Base-by-base conservation (phyloP, 768 basidiomycete genomes). In the Boletus pseudo-olivaceus region DNA sequence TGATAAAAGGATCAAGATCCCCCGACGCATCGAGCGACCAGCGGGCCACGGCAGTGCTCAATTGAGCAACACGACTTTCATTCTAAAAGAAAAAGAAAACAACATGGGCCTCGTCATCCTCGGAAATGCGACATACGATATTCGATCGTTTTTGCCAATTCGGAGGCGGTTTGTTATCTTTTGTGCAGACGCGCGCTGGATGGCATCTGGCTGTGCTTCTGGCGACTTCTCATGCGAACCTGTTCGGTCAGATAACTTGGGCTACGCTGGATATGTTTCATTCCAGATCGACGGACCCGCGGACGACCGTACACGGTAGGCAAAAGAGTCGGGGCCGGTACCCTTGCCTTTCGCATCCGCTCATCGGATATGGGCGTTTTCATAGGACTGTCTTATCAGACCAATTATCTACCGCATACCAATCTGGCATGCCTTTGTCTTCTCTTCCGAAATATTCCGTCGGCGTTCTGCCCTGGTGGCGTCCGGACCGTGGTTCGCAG, bases 51-150 rank as follows among this genome's bases (percentile, higher is more conserved):
- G 45, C 51, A 10, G 37, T 54, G 52, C 52, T 35, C 37, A 44
- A n/a, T n/a, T n/a, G n/a, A 26, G 14, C 12, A 20, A 35, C 37
- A 20, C 45, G 29, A 47, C 57, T 55, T 55, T 52, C 47, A 43
- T 34, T 37, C 29, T 33, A 34, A 15, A n/a, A 29, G 29, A 47
- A 40, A 47, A 17, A 17, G 19, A 19, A 54, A 38, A 39, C 41
- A 26, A 32, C 53, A 49, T 47, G 49, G 35, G 41, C 7, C 34
- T 48, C 33, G 27, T 61, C 46, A 29, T 55, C 66, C 63, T 67
- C 66, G 65, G 65, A 66, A 61, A 67, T 66, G 52, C 51, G 39
- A 42, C 27, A 17, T 47, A 49, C 35, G 45, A 46, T 46, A 40
- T 44, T 51, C 50, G 53, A 56, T 49, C 51, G 35, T 20, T 51